phyloP scores from a whole-genome alignment of 495 filamentous ascomycete species.

The Penicillium parvum region DNA sequence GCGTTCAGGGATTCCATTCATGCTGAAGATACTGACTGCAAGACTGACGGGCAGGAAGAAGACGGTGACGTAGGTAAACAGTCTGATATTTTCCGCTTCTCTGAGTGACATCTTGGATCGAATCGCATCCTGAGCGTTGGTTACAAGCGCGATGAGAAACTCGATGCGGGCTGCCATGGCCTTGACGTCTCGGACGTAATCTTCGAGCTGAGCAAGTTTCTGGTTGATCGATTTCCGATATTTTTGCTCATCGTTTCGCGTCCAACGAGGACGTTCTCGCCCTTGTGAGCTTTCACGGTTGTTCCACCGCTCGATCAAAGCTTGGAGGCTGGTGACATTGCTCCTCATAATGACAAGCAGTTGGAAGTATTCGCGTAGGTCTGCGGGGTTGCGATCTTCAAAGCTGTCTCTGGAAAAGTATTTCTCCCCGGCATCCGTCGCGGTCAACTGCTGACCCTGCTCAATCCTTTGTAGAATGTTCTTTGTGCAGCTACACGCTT shows the following conservation, averaged over 20 bases:
- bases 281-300: constrained; percentile 12
- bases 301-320: constrained; percentile 12
- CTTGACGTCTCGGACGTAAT: constrained; percentile 10
- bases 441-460: too few relatives aligned
- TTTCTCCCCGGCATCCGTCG: too few relatives aligned
- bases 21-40: constrained; percentile 16
- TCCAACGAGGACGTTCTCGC: constrained; percentile 14
- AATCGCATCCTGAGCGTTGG: constrained; percentile 15
- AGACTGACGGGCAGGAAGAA: constrained; percentile 17
- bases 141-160: constrained; percentile 11
- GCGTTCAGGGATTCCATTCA: constrained; percentile 4
- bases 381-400: constrained; percentile 8
- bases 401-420: constrained; percentile 11
- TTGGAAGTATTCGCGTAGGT: constrained; percentile 8
- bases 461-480: too few relatives aligned
- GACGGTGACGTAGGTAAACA: constrained; percentile 17
- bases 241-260: constrained; percentile 15
- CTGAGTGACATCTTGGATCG: constrained; percentile 9
- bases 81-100: constrained; percentile 15
- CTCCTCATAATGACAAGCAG: constrained; percentile 12
- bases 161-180: constrained; percentile 9
- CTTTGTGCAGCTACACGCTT: too few relatives aligned
- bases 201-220: constrained; percentile 5
- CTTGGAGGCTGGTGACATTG: constrained; percentile 13
- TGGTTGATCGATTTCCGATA: constrained; percentile 14